Evolutionary conservation across 148 eudicot species (phyloP).

Genomic region (Spergularia marina): DNA sequence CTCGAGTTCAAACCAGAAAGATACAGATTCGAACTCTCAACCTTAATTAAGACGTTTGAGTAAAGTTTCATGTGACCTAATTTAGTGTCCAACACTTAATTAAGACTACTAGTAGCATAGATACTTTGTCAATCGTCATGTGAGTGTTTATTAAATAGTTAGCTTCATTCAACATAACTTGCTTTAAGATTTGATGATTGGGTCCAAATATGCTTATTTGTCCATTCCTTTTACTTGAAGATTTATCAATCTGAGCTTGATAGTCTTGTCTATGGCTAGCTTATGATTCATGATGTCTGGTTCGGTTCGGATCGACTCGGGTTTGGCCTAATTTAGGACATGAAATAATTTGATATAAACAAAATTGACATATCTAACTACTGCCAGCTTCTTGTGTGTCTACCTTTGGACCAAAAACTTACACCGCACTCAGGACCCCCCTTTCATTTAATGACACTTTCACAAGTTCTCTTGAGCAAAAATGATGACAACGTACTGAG

Average conservation of each 20-base stretch:
- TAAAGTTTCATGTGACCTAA: conserved; percentile 21
- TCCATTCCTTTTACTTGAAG: no score
- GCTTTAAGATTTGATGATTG: no score
- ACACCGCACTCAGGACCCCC: neutral
- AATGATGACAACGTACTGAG: conserved; percentile 14
- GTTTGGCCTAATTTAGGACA: no score
- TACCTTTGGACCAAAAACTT: conserved; percentile 16
- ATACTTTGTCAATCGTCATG: neutral
- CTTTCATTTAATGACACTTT: conserved; percentile 7
- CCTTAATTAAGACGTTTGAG: neutral
- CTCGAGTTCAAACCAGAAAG: neutral
- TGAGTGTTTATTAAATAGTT: neutral
- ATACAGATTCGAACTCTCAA: neutral
- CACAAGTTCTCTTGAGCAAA: conserved; percentile 2
- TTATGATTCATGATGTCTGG: no score
- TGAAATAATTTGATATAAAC: neutral
- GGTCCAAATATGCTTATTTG: no score
- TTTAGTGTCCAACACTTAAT: conserved; percentile 6
- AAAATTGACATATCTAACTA: no score
- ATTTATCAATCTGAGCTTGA: no score
- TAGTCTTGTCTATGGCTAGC: no score
- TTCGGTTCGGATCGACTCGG: no score
- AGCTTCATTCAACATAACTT: neutral
- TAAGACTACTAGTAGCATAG: neutral
- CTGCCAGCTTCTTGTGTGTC: neutral